Evolutionary conservation across 176 grass and related monocot species (phyloP), one percentile per base, ranked within the genome.

Genomic region (Oryza meyeriana): DNA sequence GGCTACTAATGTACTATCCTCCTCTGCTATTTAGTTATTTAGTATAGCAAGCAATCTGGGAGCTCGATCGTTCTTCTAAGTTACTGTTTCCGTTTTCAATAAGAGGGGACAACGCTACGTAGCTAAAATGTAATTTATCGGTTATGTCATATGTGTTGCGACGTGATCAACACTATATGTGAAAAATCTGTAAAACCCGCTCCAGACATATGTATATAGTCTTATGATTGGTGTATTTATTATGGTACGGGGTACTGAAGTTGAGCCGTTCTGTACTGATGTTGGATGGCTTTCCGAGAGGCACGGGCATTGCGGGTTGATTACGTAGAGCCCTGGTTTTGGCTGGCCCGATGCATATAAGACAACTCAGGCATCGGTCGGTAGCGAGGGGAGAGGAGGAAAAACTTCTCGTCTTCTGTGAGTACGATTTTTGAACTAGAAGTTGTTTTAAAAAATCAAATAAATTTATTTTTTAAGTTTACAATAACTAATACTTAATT

Each of bases 121-220:
- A 34, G 66, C 33, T 47, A 17, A 9, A 17, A 16, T 75, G 13
- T 83, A 65, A 75, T 66, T 25, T 31, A 31, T 84, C 38, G 9
- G n/a, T 17, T 30, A 14, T 66, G 20, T 55, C 48, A 22, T 55
- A 55, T 55, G 33, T 40, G 52, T 57, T 58, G 36, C 30, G 44
- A 69, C 35, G 33, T 84, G 20, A 67, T n/a, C 42, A 52, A 68
- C 38, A 67, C 6, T 75, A 39, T 66, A 64, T 10, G 30, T 68
- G 42, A 66, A 68, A 74, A 86, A 32, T 41, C 44, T 69, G 48
- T 59, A 64, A 6, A 50, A 64, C 31, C 11, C 72, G 66, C 24
- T 63, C 39, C 10, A 64, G 38, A 79, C 48, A 27, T 13, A 30
- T 64, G 52, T 30, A 18, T 30, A 25, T 41, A 76, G 67, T 28